Conservation (phyloP, 139 green algal species). For the Haematococcus lacustris region DNA sequence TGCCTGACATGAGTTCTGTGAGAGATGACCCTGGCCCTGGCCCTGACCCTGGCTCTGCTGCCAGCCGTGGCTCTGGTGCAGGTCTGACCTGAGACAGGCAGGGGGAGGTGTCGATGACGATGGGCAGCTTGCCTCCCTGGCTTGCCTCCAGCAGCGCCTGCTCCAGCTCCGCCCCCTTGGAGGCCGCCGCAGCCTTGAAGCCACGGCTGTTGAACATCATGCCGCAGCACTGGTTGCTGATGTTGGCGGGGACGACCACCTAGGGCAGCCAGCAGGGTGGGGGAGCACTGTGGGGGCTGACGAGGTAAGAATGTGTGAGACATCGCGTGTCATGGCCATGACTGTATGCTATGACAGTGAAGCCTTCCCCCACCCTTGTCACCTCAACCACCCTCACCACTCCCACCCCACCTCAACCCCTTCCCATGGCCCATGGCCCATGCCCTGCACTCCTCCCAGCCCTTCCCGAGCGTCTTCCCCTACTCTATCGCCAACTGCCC, state of each 20-base stretch:
- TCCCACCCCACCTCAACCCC: too few relatives aligned
- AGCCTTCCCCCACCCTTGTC: neutral
- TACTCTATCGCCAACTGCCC: too few relatives aligned
- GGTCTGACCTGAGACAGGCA: conserved; percentile 71
- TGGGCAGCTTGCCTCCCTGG: conserved; percentile 81
- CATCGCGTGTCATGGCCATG: neutral
- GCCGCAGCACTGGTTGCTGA: conserved; percentile 71
- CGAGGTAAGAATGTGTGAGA: too few relatives aligned
- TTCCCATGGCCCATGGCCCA: too few relatives aligned
- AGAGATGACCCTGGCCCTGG: neutral
- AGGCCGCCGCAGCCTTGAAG: conserved; percentile 67
- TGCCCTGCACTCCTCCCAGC: too few relatives aligned
- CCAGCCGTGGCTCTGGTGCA: neutral
- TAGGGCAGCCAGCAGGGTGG: too few relatives aligned
- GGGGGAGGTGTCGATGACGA: conserved; percentile 87
- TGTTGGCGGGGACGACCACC: conserved; percentile 80
- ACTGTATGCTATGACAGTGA: neutral
- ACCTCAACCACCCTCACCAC: neutral
- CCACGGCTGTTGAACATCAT: conserved; percentile 94
- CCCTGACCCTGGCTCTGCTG: neutral
- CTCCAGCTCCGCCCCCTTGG: conserved; percentile 57
- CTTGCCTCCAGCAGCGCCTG: conserved; percentile 71
- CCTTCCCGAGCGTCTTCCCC: too few relatives aligned
- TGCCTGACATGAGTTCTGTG: neutral
- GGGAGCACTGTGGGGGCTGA: too few relatives aligned